Evolutionary conservation across 108 stramenopile species (phyloP).

Genomic region (Cyclotella sp.): DNA sequence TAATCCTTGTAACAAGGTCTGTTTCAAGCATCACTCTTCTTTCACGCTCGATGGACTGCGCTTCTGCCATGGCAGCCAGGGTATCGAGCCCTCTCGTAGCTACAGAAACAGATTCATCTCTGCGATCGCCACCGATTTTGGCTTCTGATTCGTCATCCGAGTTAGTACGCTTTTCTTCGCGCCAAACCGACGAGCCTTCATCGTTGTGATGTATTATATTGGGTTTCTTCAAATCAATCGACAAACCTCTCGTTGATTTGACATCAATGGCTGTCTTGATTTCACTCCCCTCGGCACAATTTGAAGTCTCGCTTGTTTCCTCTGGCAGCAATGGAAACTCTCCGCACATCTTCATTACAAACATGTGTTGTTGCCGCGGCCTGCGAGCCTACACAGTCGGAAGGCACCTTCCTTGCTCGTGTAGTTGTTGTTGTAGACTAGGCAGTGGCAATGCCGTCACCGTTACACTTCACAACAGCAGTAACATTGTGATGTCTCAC

Average conservation of each 20-base stretch:
- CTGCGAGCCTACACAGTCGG: too few relatives aligned
- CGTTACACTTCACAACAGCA: too few relatives aligned
- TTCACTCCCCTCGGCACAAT: background rate
- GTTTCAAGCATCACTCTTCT: background rate
- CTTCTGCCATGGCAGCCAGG: background rate
- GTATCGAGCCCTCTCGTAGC: background rate
- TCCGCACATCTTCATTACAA: slow-evolving; percentile 11
- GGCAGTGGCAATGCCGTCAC: too few relatives aligned
- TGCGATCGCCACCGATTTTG: background rate
- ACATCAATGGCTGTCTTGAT: background rate
- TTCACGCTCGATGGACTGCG: background rate
- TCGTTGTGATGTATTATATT: background rate
- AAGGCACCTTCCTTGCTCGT: too few relatives aligned
- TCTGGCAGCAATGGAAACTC: background rate
- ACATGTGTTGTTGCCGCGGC: too few relatives aligned
- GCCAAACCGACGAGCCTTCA: background rate
- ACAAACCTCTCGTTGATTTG: background rate
- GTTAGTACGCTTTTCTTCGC: slow-evolving; percentile 9
- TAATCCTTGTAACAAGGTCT: background rate
- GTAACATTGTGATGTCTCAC: too few relatives aligned
- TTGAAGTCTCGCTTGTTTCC: background rate
- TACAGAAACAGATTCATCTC: slow-evolving; percentile 1
- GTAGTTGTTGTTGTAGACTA: too few relatives aligned
- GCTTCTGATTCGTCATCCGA: slow-evolving; percentile 2
- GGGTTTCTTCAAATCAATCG: too few relatives aligned